Percentiles rank a stretch among this genome's conserved stretches.
These are phyloP conservation scores for Penicillium nucicola DNA, from an alignment of 495 filamentous ascomycete genomes.

Conservation along the genomic window DNA sequence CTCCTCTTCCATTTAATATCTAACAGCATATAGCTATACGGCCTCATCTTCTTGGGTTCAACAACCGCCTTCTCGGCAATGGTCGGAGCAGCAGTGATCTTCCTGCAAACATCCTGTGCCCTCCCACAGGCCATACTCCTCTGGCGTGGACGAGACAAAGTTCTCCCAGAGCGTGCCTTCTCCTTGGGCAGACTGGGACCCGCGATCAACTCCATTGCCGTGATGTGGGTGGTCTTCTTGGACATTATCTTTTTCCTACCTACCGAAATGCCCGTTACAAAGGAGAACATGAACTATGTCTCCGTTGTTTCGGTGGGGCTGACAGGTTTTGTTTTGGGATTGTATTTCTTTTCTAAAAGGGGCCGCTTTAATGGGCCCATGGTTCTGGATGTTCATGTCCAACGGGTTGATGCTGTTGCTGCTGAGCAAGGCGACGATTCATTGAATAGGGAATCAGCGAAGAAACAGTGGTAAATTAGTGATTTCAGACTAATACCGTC, in stretches of 20 bases:
- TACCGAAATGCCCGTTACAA: constrained; percentile 4
- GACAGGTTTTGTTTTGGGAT: neutral
- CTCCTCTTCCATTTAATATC: too few relatives aligned
- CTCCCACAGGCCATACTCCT: constrained; percentile 9
- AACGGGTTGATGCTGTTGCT: neutral
- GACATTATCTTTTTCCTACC: constrained; percentile 8
- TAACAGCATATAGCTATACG: too few relatives aligned
- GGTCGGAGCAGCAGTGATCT: constrained; percentile 9
- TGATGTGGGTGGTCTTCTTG: constrained; percentile 5
- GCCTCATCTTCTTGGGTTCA: constrained; percentile 10
- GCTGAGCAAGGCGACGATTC: neutral
- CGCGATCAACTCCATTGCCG: constrained; percentile 5
- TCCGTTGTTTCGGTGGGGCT: constrained; percentile 9
- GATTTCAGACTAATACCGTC: too few relatives aligned
- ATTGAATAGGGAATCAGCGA: too few relatives aligned
- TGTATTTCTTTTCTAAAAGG: constrained; percentile 1
- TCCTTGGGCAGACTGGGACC: constrained; percentile 1
- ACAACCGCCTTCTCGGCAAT: constrained; percentile 11
- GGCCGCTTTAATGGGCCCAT: neutral
- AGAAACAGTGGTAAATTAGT: too few relatives aligned
- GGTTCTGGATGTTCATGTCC: neutral
- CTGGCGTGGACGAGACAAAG: constrained; percentile 5
- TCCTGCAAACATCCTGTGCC: constrained; percentile 10
- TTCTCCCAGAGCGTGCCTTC: constrained; percentile 7
- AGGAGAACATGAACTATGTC: constrained; percentile 12